Evolutionary conservation across 108 stramenopile genomes (phyloP).

Genomic region (Pinguiococcus pyrenoidosus): DNA sequence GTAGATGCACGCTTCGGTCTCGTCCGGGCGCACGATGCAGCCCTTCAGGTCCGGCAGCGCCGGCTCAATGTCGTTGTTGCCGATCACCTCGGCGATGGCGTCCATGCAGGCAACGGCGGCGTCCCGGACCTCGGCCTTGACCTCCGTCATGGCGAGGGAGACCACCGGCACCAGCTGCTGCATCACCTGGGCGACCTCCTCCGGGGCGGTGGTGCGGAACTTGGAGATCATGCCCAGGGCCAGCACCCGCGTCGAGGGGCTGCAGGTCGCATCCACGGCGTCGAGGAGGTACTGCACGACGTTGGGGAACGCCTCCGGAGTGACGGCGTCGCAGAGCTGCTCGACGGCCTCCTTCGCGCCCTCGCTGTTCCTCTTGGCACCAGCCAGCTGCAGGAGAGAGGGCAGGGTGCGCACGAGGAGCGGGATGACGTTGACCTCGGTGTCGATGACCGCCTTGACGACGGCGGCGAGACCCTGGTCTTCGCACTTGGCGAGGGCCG

Average conservation of each 20-base stretch:
- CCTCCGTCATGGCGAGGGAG: slow-evolving; percentile 87
- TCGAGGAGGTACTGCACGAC: slow-evolving; percentile 57
- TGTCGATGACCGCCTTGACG: too few relatives aligned
- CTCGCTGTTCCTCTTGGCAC: too few relatives aligned
- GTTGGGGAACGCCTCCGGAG: slow-evolving; percentile 43
- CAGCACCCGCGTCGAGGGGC: slow-evolving; percentile 66
- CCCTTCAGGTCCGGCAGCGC: slow-evolving; percentile 82
- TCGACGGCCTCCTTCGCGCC: too few relatives aligned
- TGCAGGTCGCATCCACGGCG: slow-evolving; percentile 62
- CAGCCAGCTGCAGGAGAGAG: too few relatives aligned
- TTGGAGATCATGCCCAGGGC: slow-evolving; percentile 58
- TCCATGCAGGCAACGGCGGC: slow-evolving; percentile 82
- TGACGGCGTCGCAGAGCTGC: too few relatives aligned
- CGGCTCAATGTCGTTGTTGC: slow-evolving; percentile 97
- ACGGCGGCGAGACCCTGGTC: not conserved
- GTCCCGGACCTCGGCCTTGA: slow-evolving; percentile 58
- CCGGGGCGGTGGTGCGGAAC: slow-evolving; percentile 56
- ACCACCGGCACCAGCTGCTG: slow-evolving; percentile 82
- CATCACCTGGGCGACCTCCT: slow-evolving; percentile 65
- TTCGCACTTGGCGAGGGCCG: slow-evolving; percentile 2
- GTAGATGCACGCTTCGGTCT: slow-evolving; percentile 75
- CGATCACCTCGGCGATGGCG: slow-evolving; percentile 72
- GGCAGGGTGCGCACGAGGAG: too few relatives aligned
- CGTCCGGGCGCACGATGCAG: slow-evolving; percentile 74
- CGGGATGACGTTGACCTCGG: too few relatives aligned